These are phyloP conservation scores for Cladobotryum protrusum DNA, from an alignment of 2,329 filamentous ascomycete species.

Conservation along the genomic window DNA sequence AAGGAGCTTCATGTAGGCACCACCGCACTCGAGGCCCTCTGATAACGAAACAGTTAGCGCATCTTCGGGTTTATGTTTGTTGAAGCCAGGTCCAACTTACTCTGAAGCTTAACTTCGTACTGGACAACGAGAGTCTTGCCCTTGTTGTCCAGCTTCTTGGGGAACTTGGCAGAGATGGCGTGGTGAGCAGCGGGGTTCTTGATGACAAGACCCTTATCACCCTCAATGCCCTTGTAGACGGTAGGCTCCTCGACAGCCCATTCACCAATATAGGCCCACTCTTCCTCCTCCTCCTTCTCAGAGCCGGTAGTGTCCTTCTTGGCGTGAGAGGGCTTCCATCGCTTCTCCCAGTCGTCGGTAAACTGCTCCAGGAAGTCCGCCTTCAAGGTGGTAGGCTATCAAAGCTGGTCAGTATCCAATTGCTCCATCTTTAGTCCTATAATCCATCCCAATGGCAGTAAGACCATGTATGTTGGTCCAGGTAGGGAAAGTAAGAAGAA, in stretches of 20 bases:
- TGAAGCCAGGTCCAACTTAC: slow-evolving; percentile 44
- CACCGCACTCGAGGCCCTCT: slow-evolving; percentile 96
- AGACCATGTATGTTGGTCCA: not conserved
- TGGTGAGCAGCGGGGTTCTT: slow-evolving; percentile 98
- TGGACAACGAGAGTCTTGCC: slow-evolving; percentile 95
- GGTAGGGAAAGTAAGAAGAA: not conserved
- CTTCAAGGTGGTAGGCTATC: slow-evolving; percentile 78
- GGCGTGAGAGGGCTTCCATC: slow-evolving; percentile 92
- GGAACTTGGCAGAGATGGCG: slow-evolving; percentile 98
- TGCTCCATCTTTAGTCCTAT: too few relatives aligned
- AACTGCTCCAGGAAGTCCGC: slow-evolving; percentile 98
- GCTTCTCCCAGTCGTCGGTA: slow-evolving; percentile 86
- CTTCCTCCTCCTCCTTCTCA: slow-evolving; percentile 63
- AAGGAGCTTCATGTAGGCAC: slow-evolving; percentile 98
- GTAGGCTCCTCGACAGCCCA: slow-evolving; percentile 94
- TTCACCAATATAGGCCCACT: slow-evolving; percentile 96
- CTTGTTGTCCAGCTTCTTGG: slow-evolving; percentile 94
- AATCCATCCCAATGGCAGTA: too few relatives aligned
- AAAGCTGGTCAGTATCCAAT: slow-evolving; percentile 19
- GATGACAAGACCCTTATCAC: slow-evolving; percentile 93
- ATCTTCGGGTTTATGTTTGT: not conserved
- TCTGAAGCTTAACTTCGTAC: slow-evolving; percentile 99
- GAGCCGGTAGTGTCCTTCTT: slow-evolving; percentile 82
- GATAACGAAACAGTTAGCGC: slow-evolving; percentile 9
- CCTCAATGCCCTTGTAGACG: slow-evolving; percentile 85